Percentiles rank a stretch among this genome's conserved stretches.
phyloP scores from a whole-genome alignment of 2,329 filamentous ascomycete species.

The Metarhizium album region DNA sequence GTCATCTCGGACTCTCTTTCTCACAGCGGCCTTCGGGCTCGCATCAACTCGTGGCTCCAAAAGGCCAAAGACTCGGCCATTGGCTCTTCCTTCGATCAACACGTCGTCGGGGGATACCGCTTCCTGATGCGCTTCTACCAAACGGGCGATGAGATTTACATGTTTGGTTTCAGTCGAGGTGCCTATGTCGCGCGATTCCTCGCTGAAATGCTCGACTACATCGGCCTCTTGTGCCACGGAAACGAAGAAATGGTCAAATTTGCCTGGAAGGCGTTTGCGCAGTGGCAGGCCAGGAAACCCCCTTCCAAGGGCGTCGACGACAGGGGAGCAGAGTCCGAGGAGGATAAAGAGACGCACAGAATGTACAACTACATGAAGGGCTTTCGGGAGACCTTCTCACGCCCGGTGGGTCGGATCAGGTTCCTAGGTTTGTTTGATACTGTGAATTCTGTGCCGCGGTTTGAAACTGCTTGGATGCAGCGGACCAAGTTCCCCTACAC shows the following conservation, averaged over 20 bases:
- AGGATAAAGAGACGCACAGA: conserved; percentile 28
- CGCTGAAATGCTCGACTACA: conserved; percentile 76
- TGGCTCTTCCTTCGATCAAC: conserved; percentile 69
- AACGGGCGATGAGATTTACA: conserved; percentile 54
- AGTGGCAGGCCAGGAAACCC: conserved; percentile 55
- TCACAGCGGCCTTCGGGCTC: conserved; percentile 43
- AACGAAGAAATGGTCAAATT: conserved; percentile 81
- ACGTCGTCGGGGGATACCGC: conserved; percentile 74
- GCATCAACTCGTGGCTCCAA: conserved; percentile 54
- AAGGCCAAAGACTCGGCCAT: conserved; percentile 72
- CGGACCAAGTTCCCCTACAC: conserved; percentile 66
- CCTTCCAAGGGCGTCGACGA: conserved; percentile 30
- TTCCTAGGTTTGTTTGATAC: conserved; percentile 77
- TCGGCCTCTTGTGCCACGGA: conserved; percentile 67
- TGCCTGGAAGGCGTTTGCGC: conserved; percentile 71
- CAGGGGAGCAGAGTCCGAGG: conserved; percentile 22
- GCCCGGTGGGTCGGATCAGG: conserved; percentile 61
- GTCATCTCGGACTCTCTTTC: conserved; percentile 49
- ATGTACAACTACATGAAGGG: conserved; percentile 68
- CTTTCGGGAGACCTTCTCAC: conserved; percentile 71
- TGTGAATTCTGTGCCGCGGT: conserved; percentile 68
- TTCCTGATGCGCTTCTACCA: conserved; percentile 68
- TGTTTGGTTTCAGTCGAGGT: conserved; percentile 65
- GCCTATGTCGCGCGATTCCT: conserved; percentile 65
- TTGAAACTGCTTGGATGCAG: conserved; percentile 69